These are phyloP conservation scores for Fusarium tuaranense DNA, from an alignment of 2,329 filamentous ascomycete species.

Conservation along the genomic window DNA sequence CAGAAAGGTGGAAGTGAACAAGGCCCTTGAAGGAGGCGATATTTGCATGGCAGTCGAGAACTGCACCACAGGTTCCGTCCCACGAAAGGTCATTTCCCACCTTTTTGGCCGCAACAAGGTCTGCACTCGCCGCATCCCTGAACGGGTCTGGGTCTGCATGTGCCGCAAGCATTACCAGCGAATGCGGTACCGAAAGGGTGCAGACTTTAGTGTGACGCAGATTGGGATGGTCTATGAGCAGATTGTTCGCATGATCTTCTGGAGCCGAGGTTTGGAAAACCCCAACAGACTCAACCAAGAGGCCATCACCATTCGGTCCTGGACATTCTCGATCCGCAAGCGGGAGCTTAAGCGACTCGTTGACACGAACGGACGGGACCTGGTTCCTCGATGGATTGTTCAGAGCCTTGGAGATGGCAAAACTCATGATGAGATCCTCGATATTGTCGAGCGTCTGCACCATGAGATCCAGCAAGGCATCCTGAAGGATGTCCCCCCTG, in stretches of 20 bases:
- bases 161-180: conserved; percentile 89
- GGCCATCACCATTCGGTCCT: conserved; percentile 55
- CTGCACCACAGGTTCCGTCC: conserved; percentile 70
- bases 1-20: conserved; percentile 28
- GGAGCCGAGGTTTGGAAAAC: conserved; percentile 65
- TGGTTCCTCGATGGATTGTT: conserved; percentile 58
- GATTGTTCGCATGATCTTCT: conserved; percentile 71
- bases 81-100: conserved; percentile 82
- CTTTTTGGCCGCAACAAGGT: conserved; percentile 87
- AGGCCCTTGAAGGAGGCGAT: conserved; percentile 42
- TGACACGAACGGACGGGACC: conserved; percentile 44
- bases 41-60: conserved; percentile 67
- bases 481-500: conserved; percentile 64
- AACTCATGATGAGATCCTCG: conserved; percentile 59
- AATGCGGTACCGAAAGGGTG: conserved; percentile 74
- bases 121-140: conserved; percentile 77
- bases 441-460: conserved; percentile 60
- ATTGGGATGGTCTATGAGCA: conserved; percentile 73
- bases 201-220: conserved; percentile 71
- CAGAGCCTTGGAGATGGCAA: conserved; percentile 60
- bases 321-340: conserved; percentile 73
- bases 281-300: conserved; percentile 42
- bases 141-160: conserved; percentile 78
- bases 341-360: conserved; percentile 70
- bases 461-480: conserved; percentile 56